Conservation (phyloP, 805 yeast genomes). For the Peterozyma toletana region DNA sequence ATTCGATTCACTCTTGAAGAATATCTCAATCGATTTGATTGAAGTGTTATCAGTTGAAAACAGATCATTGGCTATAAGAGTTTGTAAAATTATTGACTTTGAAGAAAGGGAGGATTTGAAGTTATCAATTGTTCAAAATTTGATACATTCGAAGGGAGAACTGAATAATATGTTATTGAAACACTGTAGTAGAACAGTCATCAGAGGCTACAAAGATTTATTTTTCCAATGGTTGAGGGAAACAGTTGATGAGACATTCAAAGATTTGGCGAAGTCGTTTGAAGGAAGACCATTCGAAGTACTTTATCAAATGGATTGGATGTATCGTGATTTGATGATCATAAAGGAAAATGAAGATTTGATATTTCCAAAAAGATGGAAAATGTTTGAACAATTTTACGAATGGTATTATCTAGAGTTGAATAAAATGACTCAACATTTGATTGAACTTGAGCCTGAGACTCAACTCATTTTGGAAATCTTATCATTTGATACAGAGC, state of each 20-base stretch:
- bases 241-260: constrained; percentile 61
- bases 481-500: constrained; percentile 71
- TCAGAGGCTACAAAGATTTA: constrained; percentile 55
- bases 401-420: constrained; percentile 61
- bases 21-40: constrained; percentile 60
- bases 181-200: constrained; percentile 31
- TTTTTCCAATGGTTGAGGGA: constrained; percentile 53
- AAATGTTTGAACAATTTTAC: constrained; percentile 53
- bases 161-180: constrained; percentile 19
- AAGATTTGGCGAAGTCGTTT: constrained; percentile 52
- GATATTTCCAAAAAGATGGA: constrained; percentile 72
- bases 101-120: constrained; percentile 78
- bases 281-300: constrained; percentile 44
- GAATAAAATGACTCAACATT: constrained; percentile 52
- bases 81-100: constrained; percentile 69
- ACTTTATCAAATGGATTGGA: constrained; percentile 71
- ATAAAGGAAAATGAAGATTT: constrained; percentile 51
- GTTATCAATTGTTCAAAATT: constrained; percentile 18
- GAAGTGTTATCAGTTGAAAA: constrained; percentile 72
- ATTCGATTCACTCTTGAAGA: constrained; percentile 59
- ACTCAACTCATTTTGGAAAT: constrained; percentile 68
- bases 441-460: constrained; percentile 70
- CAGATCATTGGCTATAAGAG: constrained; percentile 55
- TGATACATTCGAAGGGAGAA: constrained; percentile 13
- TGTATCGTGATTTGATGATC: constrained; percentile 68